Percentiles rank a stretch among this genome's conserved stretches.
Evolutionary conservation across 202 grass and related monocot genomes (phyloP).

Genomic region (Musa balbisiana): DNA sequence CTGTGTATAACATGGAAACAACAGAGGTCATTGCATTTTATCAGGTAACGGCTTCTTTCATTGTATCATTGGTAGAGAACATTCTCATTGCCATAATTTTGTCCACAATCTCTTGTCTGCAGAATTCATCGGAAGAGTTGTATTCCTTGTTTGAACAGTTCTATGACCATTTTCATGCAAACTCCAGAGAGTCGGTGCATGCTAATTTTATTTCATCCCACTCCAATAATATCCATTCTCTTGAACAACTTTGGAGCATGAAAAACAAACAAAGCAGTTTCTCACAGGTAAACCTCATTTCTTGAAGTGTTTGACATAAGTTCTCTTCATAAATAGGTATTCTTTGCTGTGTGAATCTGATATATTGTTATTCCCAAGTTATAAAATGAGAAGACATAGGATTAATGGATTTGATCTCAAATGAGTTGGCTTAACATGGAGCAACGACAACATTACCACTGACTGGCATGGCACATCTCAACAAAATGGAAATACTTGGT

Average conservation of each 20-base stretch:
- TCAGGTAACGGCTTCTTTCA: slow-evolving; percentile 43
- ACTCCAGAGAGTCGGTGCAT: slow-evolving; percentile 61
- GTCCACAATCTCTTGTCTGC: slow-evolving; percentile 29
- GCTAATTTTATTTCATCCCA: slow-evolving; percentile 80
- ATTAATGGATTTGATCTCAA: neutral
- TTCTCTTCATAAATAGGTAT: neutral
- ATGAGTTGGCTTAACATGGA: neutral
- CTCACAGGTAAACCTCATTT: slow-evolving; percentile 54
- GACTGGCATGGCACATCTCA: neutral
- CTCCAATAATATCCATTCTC: slow-evolving; percentile 80
- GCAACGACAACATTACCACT: neutral
- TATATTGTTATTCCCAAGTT: neutral
- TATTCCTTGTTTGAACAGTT: slow-evolving; percentile 80
- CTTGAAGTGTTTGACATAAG: slow-evolving; percentile 5
- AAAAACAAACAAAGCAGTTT: slow-evolving; percentile 67
- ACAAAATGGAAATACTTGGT: neutral
- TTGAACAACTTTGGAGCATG: slow-evolving; percentile 59
- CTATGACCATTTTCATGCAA: slow-evolving; percentile 86
- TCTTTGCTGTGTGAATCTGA: neutral
- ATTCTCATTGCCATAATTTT: neutral
- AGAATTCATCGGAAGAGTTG: slow-evolving; percentile 94
- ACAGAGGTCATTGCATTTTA: slow-evolving; percentile 87
- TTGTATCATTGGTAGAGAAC: neutral
- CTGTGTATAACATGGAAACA: slow-evolving; percentile 98
- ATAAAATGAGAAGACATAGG: neutral